These are phyloP conservation scores for Misopates orontium DNA, from an alignment of 257 asterid genomes.

Conservation along the genomic window DNA sequence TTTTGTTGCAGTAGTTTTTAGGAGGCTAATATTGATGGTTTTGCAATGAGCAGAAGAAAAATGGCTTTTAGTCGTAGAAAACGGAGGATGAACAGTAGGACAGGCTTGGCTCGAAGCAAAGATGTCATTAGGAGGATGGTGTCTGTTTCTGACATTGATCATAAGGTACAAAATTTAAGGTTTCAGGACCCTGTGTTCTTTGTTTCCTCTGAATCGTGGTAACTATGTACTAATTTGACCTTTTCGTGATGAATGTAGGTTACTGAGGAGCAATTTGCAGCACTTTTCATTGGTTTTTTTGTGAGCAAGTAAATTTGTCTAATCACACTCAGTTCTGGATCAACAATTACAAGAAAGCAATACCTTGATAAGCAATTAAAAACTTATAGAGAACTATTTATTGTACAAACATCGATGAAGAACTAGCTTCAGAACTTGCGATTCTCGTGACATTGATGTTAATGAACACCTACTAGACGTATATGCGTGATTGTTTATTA, in stretches of 20 bases:
- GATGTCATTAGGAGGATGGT: slow-evolving; percentile 76
- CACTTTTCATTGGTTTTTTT: slow-evolving; percentile 52
- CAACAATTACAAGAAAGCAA: neutral
- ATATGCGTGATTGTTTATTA: slow-evolving; percentile 18
- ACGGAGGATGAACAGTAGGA: slow-evolving; percentile 55
- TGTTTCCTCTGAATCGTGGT: neutral
- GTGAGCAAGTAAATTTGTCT: slow-evolving; percentile 56
- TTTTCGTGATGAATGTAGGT: slow-evolving; percentile 43
- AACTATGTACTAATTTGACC: neutral
- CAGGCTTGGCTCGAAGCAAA: slow-evolving; percentile 68
- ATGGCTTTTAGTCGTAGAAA: slow-evolving; percentile 51
- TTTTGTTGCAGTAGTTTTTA: slow-evolving; percentile 1
- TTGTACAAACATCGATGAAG: slow-evolving; percentile 74
- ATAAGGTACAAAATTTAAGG: slow-evolving; percentile 45
- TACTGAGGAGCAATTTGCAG: slow-evolving; percentile 78
- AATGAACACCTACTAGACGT: slow-evolving; percentile 7
- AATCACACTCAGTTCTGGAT: slow-evolving; percentile 7
- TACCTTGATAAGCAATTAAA: no score
- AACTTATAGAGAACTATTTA: slow-evolving; percentile 78
- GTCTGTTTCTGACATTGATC: slow-evolving; percentile 75
- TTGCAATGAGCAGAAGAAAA: slow-evolving; percentile 52
- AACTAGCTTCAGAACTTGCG: slow-evolving; percentile 39
- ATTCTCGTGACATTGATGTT: neutral
- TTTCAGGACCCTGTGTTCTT: neutral
- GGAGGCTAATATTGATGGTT: slow-evolving; percentile 27